Conservation (phyloP, 441 rosid species). For the Manihot esculenta region DNA sequence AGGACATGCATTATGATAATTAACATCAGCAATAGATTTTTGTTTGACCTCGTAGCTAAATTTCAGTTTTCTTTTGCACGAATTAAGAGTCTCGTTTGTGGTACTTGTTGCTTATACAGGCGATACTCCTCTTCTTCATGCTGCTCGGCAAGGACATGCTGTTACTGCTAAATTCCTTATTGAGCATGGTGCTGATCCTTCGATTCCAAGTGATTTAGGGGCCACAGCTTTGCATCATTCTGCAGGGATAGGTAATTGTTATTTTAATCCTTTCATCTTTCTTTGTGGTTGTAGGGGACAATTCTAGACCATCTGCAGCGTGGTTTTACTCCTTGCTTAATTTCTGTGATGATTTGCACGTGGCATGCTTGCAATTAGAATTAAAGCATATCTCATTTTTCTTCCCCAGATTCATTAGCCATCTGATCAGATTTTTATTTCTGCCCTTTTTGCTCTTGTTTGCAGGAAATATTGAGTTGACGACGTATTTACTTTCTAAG, state of each 20-base stretch:
- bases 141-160: conserved; percentile 85
- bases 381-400: not conserved
- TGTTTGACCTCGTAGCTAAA: not conserved
- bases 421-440: not conserved
- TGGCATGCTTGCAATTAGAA: not conserved
- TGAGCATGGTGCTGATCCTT: conserved; percentile 70
- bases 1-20: not conserved
- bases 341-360: not conserved
- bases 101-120: conserved; percentile 41
- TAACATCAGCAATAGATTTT: not conserved
- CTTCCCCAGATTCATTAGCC: not conserved
- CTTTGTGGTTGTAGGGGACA: not conserved
- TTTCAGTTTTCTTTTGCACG: not conserved
- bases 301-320: conserved; percentile 1
- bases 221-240: conserved; percentile 89
- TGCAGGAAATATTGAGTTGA: conserved; percentile 74
- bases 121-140: conserved; percentile 90
- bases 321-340: not conserved
- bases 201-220: conserved; percentile 74
- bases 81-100: conserved; percentile 1
- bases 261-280: not conserved
- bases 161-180: conserved; percentile 68
- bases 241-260: conserved; percentile 64
- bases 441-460: conserved; percentile 6
- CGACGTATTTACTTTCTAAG: conserved; percentile 57